Percentiles rank a stretch among this genome's conserved stretches.
Conservation (phyloP, 2,329 filamentous ascomycete species). For the Xylariaceae sp. region DNA sequence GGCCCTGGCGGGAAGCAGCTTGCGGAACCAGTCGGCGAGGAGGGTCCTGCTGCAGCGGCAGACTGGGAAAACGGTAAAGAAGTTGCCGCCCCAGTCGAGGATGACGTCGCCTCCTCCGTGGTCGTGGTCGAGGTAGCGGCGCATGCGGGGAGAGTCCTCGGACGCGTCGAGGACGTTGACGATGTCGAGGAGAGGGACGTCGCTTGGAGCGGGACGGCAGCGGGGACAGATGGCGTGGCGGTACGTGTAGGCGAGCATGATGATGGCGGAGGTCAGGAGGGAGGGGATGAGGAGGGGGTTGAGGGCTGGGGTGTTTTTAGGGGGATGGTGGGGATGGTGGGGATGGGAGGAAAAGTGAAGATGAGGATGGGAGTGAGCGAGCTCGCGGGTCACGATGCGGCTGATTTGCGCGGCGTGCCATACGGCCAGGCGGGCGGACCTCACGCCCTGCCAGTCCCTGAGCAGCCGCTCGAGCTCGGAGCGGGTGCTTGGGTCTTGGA, state of each 20-base stretch:
- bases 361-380: constrained; percentile 1
- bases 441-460: constrained; percentile 19
- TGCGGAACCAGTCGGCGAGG: constrained; percentile 21
- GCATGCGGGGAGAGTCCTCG: constrained; percentile 10
- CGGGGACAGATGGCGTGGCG: constrained; percentile 11
- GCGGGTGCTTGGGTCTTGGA: constrained; percentile 1
- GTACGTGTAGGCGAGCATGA: constrained; percentile 17
- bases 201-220: constrained; percentile 8
- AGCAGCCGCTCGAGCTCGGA: no score
- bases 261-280: constrained; percentile 19
- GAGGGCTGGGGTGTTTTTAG: neutral
- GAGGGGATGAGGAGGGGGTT: constrained; percentile 21
- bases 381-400: constrained; percentile 14
- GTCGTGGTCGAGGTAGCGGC: constrained; percentile 15
- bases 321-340: no score
- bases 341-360: no score
- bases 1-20: constrained; percentile 12
- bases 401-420: constrained; percentile 22
- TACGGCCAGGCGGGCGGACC: constrained; percentile 15
- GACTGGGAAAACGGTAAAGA: constrained; percentile 15
- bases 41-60: constrained; percentile 18
- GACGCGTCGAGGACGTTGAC: constrained; percentile 13
- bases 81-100: constrained; percentile 16
- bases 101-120: constrained; percentile 7
- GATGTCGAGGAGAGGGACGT: constrained; percentile 2